Base-by-base conservation (phyloP, 1,284 basidiomycete genomes). In the Cystobasidium slooffiae region DNA sequence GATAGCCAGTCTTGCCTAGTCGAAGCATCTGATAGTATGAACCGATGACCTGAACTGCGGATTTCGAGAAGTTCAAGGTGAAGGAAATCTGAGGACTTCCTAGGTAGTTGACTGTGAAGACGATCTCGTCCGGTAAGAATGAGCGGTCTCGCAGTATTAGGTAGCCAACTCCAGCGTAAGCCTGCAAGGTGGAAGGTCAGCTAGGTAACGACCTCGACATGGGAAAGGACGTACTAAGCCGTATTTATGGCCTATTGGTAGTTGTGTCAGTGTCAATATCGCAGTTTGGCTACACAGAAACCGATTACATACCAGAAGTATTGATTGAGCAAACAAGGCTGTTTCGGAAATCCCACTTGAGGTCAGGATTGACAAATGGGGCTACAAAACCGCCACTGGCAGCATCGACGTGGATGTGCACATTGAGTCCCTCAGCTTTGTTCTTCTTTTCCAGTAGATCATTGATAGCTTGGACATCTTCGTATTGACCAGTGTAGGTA, bases 281-380 rank as follows among this genome's bases (percentile, higher is more conserved):
- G 55, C 14, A 56, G 4, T 18, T 31, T 12, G 6, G 22, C 63
- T 73, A 68, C 20, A 18, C 44, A 12, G n/a, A 31, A 20, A 22
- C 22, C 44, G 55, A 3, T 43, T 3, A 41, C 69, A 4, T 46
- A 65, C 76, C 76, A 7, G 77, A 78, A 3, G 76, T 75, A 76
- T 83, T 83, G 80, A 83, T 83, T 3, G 79, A 80, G 58, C 78
- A 79, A 12, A 83, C 82, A 68, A 81, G 77, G 9, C 82, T 81
- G 9, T 83, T 62, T n/a, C 81, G 72, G 79, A 83, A 83, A 72
- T 83, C 82, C 82, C 82, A 83, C 0, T 75, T 75, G 12, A 82
- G 77, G 8, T 81, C 73, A 3, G 82, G 82, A 20, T 65, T 70
- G 58, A 82, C 79, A 74, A 82, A 83, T 1, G 82, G 82, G 1